Conservation (phyloP, 2,329 filamentous ascomycete genomes). For the Alternaria brassicae region DNA sequence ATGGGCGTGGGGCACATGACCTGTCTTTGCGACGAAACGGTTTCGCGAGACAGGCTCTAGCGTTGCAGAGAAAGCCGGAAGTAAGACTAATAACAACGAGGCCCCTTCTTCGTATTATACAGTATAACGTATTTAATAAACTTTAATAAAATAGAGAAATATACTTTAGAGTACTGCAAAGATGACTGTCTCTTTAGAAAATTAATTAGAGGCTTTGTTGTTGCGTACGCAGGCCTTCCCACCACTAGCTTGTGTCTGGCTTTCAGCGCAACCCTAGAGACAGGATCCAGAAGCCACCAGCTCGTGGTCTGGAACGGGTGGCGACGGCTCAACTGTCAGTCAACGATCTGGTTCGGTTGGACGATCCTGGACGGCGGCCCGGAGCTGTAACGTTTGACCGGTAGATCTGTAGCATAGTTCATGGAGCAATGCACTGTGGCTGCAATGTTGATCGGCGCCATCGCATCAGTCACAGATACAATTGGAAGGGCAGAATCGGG, state of each 20-base stretch:
- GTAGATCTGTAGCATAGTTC: conserved; percentile 12
- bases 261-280: too few relatives aligned
- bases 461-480: background rate
- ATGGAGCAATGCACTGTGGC: conserved; percentile 4
- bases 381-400: conserved; percentile 12
- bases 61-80: too few relatives aligned
- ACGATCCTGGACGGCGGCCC: conserved; percentile 13
- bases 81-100: too few relatives aligned
- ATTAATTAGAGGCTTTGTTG: too few relatives aligned
- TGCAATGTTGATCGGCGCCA: background rate
- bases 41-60: background rate
- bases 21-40: background rate
- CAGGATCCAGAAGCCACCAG: background rate
- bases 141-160: too few relatives aligned
- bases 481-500: conserved; percentile 12
- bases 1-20: background rate
- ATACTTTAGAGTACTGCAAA: too few relatives aligned
- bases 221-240: too few relatives aligned
- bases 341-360: conserved; percentile 8
- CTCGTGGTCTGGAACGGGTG: background rate
- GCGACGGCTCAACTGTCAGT: conserved; percentile 12
- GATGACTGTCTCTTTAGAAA: too few relatives aligned
- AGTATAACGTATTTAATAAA: too few relatives aligned
- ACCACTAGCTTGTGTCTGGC: too few relatives aligned
- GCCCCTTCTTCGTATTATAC: too few relatives aligned